These are phyloP conservation scores for Corylus avellana DNA, from an alignment of 306 rosid genomes.

Conservation along the genomic window DNA sequence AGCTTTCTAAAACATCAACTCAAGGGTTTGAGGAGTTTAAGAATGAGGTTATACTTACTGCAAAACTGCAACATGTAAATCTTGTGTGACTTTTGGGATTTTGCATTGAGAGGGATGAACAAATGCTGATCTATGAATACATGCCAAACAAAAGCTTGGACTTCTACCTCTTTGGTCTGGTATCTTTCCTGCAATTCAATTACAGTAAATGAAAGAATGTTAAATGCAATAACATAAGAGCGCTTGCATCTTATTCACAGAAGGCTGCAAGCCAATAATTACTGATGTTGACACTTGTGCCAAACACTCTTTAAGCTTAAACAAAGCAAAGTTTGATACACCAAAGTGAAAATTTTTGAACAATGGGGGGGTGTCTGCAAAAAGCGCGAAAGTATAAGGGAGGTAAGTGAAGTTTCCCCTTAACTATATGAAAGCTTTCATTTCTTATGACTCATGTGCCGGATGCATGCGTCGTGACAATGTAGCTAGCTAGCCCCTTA, in stretches of 20 bases:
- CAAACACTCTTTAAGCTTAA: too few relatives aligned
- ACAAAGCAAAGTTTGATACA: too few relatives aligned
- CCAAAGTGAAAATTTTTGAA: too few relatives aligned
- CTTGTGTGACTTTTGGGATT: conserved; percentile 44
- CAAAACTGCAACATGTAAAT: conserved; percentile 41
- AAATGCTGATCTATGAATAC: conserved; percentile 48
- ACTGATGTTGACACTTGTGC: neutral
- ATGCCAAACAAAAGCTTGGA: conserved; percentile 57
- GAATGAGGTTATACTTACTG: conserved; percentile 43
- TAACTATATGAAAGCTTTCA: too few relatives aligned
- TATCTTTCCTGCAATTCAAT: neutral
- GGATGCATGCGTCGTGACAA: too few relatives aligned
- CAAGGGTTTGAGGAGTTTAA: conserved; percentile 56
- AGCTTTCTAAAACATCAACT: conserved; percentile 40
- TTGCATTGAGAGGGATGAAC: conserved; percentile 36
- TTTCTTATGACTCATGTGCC: too few relatives aligned
- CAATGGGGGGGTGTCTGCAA: too few relatives aligned
- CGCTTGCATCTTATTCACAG: too few relatives aligned
- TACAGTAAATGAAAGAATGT: neutral
- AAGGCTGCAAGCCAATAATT: too few relatives aligned
- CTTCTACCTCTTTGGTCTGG: conserved; percentile 39
- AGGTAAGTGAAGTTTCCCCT: too few relatives aligned
- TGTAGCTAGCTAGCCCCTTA: too few relatives aligned
- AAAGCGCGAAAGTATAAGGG: too few relatives aligned
- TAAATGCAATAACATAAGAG: neutral